Evolutionary conservation across 2,329 filamentous ascomycete genomes (phyloP), one percentile per base, ranked within the genome.

Genomic region (Penicillium psychrosexuale): DNA sequence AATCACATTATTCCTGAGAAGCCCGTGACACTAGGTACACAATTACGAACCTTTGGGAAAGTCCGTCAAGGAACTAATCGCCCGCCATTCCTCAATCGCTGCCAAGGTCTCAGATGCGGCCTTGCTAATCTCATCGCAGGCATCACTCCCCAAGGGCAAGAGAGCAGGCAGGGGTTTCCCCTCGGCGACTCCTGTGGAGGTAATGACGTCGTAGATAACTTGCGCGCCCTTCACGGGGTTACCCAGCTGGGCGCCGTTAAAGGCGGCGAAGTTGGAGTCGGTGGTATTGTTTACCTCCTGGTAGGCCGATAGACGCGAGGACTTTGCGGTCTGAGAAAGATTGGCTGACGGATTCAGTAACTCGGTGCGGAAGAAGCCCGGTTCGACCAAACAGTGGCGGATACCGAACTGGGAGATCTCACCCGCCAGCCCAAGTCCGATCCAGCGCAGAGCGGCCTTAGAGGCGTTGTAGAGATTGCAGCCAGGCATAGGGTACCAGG

Each of bases 401-500:
- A 77, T 73, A 5, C 68, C 67, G 53, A 75, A 66, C 3, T 56
- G 53, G 15, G 55, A 58, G n/a, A 71, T 53, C 58, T 77, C 73
- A 28, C 66, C 64, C 12, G 57, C 60, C 1, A 68, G 42, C 22
- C 61, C 53, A 52, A 30, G 15, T 11, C 30, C 33, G 13, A 55
- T 17, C n/a, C 19, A 48, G 19, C 46, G 54, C 13, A 63, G 24
- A 5, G 56, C 60, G 5, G 58, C 58, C 24, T 78, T 77, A 19
- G 71, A 72, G 1, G 67, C 70, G 33, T 59, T 67, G 54, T 77
- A 76, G 3, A 71, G 43, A 6, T 66, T 69, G 19, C 59, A 66
- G 22, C 66, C 64, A 3, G 66, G 51, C 15, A 60, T 57, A 1
- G 59, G 47, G 13, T 53, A 56, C 69, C 70, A 72, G 2, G 63